A percentile compares a stretch with the other conserved stretches of the same genome.
Conservation (phyloP, 2,329 filamentous ascomycete genomes). For the Dothideomycetes sp. region DNA sequence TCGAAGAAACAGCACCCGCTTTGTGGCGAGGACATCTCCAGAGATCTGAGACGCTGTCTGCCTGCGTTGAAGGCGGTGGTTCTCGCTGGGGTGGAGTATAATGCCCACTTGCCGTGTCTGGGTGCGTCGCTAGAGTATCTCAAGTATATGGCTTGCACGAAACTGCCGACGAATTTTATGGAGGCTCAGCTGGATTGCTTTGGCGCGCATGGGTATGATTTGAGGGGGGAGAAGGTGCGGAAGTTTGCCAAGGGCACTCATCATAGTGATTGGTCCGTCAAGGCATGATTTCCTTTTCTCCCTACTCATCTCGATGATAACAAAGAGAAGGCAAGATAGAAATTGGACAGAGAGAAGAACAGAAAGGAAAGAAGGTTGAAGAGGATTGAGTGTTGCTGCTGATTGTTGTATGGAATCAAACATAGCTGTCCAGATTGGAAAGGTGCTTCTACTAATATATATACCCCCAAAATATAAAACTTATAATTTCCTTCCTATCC, state of each 20-base stretch:
- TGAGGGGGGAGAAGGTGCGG: slow-evolving; percentile 34
- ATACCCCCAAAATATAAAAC: no score
- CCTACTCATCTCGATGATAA: no score
- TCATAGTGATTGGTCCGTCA: slow-evolving; percentile 47
- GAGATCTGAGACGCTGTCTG: slow-evolving; percentile 35
- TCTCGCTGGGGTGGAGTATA: slow-evolving; percentile 33
- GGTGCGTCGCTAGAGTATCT: slow-evolving; percentile 46
- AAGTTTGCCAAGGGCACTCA: slow-evolving; percentile 36
- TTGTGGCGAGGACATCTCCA: slow-evolving; percentile 24
- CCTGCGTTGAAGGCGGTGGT: slow-evolving; percentile 39
- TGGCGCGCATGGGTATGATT: slow-evolving; percentile 45
- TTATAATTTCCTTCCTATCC: no score
- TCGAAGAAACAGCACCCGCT: neutral
- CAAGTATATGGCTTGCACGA: slow-evolving; percentile 42
- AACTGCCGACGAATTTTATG: slow-evolving; percentile 48
- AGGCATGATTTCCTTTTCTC: no score
- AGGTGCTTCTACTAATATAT: no score
- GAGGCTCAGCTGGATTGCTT: slow-evolving; percentile 53
- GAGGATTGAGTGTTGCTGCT: no score
- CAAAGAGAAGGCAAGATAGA: no score
- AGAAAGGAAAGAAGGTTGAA: no score
- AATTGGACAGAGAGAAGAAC: no score
- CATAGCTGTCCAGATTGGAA: no score
- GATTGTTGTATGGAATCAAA: no score
- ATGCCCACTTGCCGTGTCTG: slow-evolving; percentile 42